phyloP scores from a whole-genome alignment of 768 basidiomycete species.

The Paxillus rubicundulus region DNA sequence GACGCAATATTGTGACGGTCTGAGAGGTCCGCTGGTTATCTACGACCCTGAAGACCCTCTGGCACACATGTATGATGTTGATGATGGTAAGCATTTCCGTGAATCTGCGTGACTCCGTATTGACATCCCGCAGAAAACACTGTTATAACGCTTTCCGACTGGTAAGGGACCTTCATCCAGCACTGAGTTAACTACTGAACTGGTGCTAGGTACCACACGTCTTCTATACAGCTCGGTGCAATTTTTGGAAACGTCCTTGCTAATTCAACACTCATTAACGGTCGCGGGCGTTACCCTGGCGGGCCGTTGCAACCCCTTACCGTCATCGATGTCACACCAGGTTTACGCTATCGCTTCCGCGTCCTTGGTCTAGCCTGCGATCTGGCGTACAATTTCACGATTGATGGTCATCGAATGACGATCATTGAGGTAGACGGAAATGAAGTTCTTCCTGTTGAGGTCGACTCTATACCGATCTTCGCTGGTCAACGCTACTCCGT shows the following conservation, averaged over 20 bases:
- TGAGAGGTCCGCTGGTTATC: conserved; percentile 42
- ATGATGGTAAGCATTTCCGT: conserved; percentile 35
- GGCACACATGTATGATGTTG: conserved; percentile 42
- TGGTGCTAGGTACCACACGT: conserved; percentile 36
- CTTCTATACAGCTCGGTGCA: conserved; percentile 16
- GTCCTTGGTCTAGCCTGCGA: conserved; percentile 50
- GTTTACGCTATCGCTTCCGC: conserved; percentile 53
- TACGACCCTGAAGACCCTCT: conserved; percentile 46
- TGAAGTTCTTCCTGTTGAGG: conserved; percentile 41
- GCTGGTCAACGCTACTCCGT: conserved; percentile 45
- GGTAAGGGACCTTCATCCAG: conserved; percentile 24
- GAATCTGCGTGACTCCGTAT: not conserved
- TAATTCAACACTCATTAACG: conserved; percentile 52
- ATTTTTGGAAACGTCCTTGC: conserved; percentile 13
- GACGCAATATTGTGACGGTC: conserved; percentile 42
- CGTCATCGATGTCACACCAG: conserved; percentile 41
- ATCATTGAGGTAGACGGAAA: conserved; percentile 54
- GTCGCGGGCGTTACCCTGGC: conserved; percentile 43
- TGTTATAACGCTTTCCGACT: conserved; percentile 50
- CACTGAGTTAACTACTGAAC: conserved; percentile 5
- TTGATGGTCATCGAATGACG: conserved; percentile 47
- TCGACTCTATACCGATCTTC: conserved; percentile 34
- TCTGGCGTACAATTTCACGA: conserved; percentile 40
- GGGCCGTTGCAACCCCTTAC: conserved; percentile 42
- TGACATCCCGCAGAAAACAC: conserved; percentile 30